Conservation (phyloP, 2,329 filamentous ascomycete species). For the Fusarium aywerte region DNA sequence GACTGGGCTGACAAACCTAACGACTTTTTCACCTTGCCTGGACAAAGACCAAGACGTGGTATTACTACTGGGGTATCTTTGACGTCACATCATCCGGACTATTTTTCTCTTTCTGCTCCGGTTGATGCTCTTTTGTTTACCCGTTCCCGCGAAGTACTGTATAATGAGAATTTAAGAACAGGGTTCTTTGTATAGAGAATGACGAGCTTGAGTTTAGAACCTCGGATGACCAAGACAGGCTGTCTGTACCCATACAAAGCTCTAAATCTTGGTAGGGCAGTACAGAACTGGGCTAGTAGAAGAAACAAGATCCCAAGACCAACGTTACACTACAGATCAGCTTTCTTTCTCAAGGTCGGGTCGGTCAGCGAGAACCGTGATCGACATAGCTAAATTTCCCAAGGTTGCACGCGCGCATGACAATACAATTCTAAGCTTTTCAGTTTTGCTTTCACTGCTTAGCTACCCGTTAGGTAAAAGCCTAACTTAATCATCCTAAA, state of each 20-base stretch:
- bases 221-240: background rate
- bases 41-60: conserved; percentile 1
- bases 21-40: too few relatives aligned
- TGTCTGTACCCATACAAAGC: background rate
- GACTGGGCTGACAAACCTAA: background rate
- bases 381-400: conserved; percentile 31
- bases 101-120: background rate
- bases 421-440: background rate
- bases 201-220: background rate
- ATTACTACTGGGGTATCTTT: background rate
- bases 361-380: conserved; percentile 23
- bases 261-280: background rate
- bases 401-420: background rate
- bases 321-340: conserved; percentile 23
- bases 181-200: background rate
- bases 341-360: background rate
- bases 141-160: background rate
- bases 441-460: background rate
- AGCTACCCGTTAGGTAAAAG: background rate
- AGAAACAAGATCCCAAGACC: background rate
- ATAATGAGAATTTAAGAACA: background rate
- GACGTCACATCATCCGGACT: background rate
- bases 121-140: background rate
- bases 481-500: background rate
- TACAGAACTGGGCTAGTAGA: background rate